These are phyloP conservation scores for Crithidia mellificae DNA, from an alignment of 208 protist genomes.

Conservation along the genomic window DNA sequence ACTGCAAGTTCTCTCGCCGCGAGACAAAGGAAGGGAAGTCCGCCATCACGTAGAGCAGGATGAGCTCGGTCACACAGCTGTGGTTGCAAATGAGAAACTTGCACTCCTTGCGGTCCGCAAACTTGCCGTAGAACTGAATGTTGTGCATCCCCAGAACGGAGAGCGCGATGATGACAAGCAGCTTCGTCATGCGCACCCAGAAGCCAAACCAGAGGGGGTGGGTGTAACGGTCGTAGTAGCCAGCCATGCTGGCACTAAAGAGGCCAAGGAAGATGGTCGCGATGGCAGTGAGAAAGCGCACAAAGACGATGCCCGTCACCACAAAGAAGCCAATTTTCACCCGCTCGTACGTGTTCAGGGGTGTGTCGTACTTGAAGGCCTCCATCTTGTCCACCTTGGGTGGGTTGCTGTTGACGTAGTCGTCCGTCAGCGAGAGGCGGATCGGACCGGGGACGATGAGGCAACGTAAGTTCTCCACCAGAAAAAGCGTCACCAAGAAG, in stretches of 20 bases:
- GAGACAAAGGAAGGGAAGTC: slow-evolving; percentile 83
- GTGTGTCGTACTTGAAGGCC: slow-evolving; percentile 78
- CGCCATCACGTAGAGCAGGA: slow-evolving; percentile 57
- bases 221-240: slow-evolving; percentile 37
- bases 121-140: slow-evolving; percentile 58
- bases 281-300: slow-evolving; percentile 43
- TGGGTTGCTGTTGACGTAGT: slow-evolving; percentile 65
- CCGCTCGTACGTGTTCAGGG: slow-evolving; percentile 67
- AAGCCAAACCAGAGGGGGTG: slow-evolving; percentile 60
- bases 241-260: slow-evolving; percentile 34
- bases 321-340: slow-evolving; percentile 72
- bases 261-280: slow-evolving; percentile 44
- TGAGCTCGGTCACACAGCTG: slow-evolving; percentile 78
- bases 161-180: slow-evolving; percentile 39
- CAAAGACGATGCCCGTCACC: slow-evolving; percentile 60
- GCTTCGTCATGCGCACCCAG: slow-evolving; percentile 32
- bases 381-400: slow-evolving; percentile 50
- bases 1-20: slow-evolving; percentile 65
- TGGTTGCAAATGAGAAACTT: slow-evolving; percentile 84
- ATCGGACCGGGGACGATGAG: slow-evolving; percentile 41
- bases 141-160: slow-evolving; percentile 61
- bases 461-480: slow-evolving; percentile 48
- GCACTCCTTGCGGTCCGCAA: slow-evolving; percentile 50
- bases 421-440: slow-evolving; percentile 51
- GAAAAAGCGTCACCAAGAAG: slow-evolving; percentile 27